Base-by-base conservation (phyloP, 2,329 filamentous ascomycete species). In the Phialophora tarda region DNA sequence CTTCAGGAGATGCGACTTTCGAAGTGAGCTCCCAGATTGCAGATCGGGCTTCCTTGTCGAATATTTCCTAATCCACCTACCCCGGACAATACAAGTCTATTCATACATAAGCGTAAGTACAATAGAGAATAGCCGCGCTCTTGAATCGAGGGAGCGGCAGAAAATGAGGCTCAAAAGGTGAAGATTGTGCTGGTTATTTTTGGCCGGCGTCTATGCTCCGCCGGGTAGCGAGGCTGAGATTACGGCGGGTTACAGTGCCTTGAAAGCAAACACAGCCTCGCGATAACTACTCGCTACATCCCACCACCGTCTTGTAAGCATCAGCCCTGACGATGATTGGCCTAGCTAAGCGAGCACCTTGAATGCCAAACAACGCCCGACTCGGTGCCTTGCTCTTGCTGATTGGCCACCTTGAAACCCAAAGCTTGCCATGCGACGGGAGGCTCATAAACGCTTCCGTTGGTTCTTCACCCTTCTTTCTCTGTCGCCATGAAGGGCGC, bases 381-480 rank as follows among this genome's bases (percentile, higher is more conserved):
- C 17, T 32, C 17, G 26, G 7, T 7, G 26, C 26, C 26, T 55
- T 4, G 28, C 5, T n/a, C 24, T 34, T 17, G 28, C 28, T 55
- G 53, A 55, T 55, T 55, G 53, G 53, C 12, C 53, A 55, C 53
- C 53, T 10, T 55, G 53, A 55, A 55, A 55, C 26, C 28, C 53
- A 55, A 7, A 8, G n/a, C 26, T 30, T 11, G 23, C 28, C 11
- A 11, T 34, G n/a, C 53, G 24, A 30, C 17, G 53, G 23, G 30
- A 34, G 30, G 26, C 6, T 14, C 51, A 55, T 26, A 51, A 26
- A 23, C 48, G 6, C 48, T 14, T 53, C 48, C 14, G 38, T 44
- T 44, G 17, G 38, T 44, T n/a, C 38, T 44, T 44, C 38, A n/a
- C 38, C 38, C 17, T 44, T 44, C 17, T 3, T 44, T 8, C 17